These are phyloP conservation scores for Penicillium sp. DNA, from an alignment of 2,329 filamentous ascomycete genomes.

Conservation along the genomic window DNA sequence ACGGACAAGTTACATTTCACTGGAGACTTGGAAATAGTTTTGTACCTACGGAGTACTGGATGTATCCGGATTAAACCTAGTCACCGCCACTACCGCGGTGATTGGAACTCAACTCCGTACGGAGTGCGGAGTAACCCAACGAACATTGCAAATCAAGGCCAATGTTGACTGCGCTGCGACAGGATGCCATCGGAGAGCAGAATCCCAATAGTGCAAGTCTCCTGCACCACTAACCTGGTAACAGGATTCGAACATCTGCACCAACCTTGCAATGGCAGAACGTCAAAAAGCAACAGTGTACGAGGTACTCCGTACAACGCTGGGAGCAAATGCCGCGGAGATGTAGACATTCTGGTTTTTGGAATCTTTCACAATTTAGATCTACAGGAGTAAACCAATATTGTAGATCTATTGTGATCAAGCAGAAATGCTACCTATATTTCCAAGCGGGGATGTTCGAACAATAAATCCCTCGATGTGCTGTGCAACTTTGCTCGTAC, in stretches of 20 bases:
- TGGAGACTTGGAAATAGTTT: not conserved
- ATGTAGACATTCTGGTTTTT: slow-evolving; percentile 10
- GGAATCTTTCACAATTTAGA: not conserved
- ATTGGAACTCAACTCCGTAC: not conserved
- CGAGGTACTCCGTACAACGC: not conserved
- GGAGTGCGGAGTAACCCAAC: not conserved
- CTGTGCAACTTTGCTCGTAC: not conserved
- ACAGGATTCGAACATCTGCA: slow-evolving; percentile 10
- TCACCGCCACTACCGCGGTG: slow-evolving; percentile 1
- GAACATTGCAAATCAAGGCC: not conserved
- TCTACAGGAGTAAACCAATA: slow-evolving; percentile 2
- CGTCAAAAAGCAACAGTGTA: not conserved
- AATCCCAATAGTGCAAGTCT: slow-evolving; percentile 13
- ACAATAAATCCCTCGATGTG: not conserved
- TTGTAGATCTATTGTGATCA: not conserved
- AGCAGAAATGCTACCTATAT: not conserved
- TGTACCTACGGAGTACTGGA: not conserved
- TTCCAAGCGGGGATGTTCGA: not conserved
- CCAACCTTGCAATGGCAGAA: slow-evolving; percentile 3
- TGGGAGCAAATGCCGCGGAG: not conserved
- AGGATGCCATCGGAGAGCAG: not conserved
- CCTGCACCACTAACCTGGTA: slow-evolving; percentile 12
- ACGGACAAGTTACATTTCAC: not conserved
- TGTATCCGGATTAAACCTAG: slow-evolving; percentile 1
- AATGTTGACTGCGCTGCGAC: not conserved